These are phyloP conservation scores for Helicostylum pulchrum DNA, from an alignment of 192 early-diverging fungal genomes.

Conservation along the genomic window DNA sequence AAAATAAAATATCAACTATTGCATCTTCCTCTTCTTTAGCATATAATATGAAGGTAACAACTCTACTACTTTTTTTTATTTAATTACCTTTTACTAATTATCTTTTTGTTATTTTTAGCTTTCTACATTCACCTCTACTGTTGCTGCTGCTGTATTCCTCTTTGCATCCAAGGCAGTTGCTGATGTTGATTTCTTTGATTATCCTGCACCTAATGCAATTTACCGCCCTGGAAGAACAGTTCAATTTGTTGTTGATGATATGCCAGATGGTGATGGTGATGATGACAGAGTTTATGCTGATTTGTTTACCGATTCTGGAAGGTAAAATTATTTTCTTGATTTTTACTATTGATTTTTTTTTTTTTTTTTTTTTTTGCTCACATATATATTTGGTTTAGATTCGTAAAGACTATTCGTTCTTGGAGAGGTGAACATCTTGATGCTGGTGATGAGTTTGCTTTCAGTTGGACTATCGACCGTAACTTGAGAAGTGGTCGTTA, in stretches of 20 bases:
- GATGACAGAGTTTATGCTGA: neutral
- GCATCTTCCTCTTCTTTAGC: neutral
- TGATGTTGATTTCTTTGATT: too few species aligned
- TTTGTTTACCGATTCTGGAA: neutral
- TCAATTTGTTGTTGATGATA: too few species aligned
- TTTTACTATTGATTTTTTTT: too few species aligned
- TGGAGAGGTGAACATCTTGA: neutral
- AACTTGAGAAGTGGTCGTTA: conserved; percentile 1
- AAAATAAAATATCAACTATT: neutral
- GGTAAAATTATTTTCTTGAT: neutral
- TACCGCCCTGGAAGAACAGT: too few species aligned
- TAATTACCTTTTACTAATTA: neutral
- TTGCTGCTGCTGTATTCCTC: neutral
- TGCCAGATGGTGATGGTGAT: too few species aligned
- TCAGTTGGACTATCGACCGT: conserved; percentile 3
- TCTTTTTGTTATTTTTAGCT: neutral
- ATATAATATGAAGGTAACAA: neutral
- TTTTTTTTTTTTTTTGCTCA: too few species aligned
- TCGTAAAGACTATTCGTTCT: too few species aligned
- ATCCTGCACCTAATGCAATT: too few species aligned
- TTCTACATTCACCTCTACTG: neutral
- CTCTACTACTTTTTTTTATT: neutral
- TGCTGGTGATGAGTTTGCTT: neutral
- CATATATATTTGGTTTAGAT: too few species aligned
- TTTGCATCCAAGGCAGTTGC: neutral